Conservation (phyloP, 2,329 filamentous ascomycete genomes). For the Cladophialophora bantiana region DNA sequence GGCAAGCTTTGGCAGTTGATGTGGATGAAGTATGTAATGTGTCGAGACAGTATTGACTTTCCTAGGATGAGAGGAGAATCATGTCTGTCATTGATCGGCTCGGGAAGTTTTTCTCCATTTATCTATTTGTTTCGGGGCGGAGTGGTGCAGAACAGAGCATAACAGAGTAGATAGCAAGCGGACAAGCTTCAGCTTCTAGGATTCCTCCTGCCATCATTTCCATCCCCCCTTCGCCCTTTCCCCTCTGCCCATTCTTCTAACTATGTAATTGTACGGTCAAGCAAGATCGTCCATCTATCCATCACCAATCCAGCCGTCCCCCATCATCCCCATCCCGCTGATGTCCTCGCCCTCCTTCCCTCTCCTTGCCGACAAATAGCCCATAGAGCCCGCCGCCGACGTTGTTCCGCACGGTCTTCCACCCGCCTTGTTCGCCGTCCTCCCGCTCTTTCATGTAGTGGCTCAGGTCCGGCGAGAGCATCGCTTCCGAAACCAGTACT, state of each 20-base stretch:
- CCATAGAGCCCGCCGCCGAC: slow-evolving; percentile 32
- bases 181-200: background rate
- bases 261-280: background rate
- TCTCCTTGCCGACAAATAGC: slow-evolving; percentile 30
- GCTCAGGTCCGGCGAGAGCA: slow-evolving; percentile 32
- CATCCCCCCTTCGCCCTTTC: background rate
- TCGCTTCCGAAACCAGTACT: slow-evolving; percentile 19
- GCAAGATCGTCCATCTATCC: background rate
- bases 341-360: background rate
- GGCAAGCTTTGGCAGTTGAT: background rate
- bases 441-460: slow-evolving; percentile 31
- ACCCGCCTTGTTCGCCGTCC: slow-evolving; percentile 14
- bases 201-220: background rate
- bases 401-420: slow-evolving; percentile 27
- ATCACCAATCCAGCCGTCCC: slow-evolving; percentile 21
- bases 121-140: too few relatives aligned
- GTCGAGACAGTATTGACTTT: too few relatives aligned
- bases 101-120: background rate
- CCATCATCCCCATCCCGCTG: background rate
- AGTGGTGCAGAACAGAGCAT: too few relatives aligned
- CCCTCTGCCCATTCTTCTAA: background rate
- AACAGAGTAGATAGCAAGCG: background rate
- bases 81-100: background rate
- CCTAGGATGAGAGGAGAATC: background rate
- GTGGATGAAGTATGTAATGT: background rate